Evolutionary conservation across 2,329 filamentous ascomycete species (phyloP).

Genomic region (Nannizzia gypsea): DNA sequence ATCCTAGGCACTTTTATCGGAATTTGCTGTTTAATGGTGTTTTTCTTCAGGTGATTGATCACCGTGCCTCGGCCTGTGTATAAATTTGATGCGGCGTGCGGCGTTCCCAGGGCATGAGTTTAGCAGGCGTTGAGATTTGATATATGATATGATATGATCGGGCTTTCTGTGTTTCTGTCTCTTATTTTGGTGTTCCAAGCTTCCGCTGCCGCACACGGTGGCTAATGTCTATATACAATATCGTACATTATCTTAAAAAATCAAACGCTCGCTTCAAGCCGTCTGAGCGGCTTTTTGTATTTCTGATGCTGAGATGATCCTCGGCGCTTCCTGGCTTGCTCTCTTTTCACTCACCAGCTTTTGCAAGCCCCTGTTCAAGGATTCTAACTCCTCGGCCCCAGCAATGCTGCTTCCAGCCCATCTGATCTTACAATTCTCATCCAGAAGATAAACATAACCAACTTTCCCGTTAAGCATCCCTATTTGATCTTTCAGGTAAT

Average conservation of each 20-base stretch:
- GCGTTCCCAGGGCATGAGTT: background rate
- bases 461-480: slow-evolving; percentile 78
- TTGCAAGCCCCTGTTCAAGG: slow-evolving; percentile 31
- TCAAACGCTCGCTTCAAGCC: background rate
- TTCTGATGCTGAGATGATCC: background rate
- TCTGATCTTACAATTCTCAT: slow-evolving; percentile 74
- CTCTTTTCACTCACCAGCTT: slow-evolving; percentile 33
- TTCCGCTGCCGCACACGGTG: background rate
- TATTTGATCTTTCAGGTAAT: slow-evolving; percentile 47
- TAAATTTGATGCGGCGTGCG: background rate
- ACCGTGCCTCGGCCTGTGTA: background rate
- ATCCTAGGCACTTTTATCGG: slow-evolving; percentile 88
- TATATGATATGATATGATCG: background rate
- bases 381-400: slow-evolving; percentile 30
- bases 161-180: background rate
- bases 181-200: background rate
- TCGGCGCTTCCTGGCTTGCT: background rate
- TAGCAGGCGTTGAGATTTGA: slow-evolving; percentile 2
- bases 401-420: slow-evolving; percentile 69
- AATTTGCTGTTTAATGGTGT: slow-evolving; percentile 76
- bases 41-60: slow-evolving; percentile 57
- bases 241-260: slow-evolving; percentile 1
- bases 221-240: slow-evolving; percentile 1
- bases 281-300: background rate
- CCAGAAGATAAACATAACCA: slow-evolving; percentile 85